Percentiles rank a stretch among this genome's conserved stretches.
phyloP scores from a whole-genome alignment of 345 rosid genomes.

The Anacardium occidentale region DNA sequence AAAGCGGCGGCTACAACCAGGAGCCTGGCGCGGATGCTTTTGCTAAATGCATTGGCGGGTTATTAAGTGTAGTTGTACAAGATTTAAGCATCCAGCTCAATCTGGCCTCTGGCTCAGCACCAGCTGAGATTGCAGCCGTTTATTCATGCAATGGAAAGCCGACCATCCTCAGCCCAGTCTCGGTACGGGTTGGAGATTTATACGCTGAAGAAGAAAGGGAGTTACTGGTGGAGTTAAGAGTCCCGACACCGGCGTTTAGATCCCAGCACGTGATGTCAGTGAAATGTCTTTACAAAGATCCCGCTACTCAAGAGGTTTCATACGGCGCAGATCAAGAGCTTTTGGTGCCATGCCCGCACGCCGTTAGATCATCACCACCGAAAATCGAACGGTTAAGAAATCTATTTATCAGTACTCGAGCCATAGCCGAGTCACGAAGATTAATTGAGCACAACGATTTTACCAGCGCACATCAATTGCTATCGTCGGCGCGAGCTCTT shows the following conservation, averaged over 20 bases:
- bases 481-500: slow-evolving; percentile 71
- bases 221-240: slow-evolving; percentile 62
- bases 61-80: slow-evolving; percentile 66
- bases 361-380: slow-evolving; percentile 47
- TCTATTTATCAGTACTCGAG: slow-evolving; percentile 60
- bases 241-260: slow-evolving; percentile 34
- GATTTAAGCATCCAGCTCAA: slow-evolving; percentile 72
- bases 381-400: slow-evolving; percentile 54
- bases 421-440: slow-evolving; percentile 76
- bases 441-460: slow-evolving; percentile 53
- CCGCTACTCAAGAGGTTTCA: slow-evolving; percentile 51
- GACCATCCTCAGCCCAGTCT: slow-evolving; percentile 45
- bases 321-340: slow-evolving; percentile 51
- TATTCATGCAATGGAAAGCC: slow-evolving; percentile 58
- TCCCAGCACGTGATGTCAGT: slow-evolving; percentile 52
- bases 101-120: slow-evolving; percentile 53
- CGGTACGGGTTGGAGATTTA: slow-evolving; percentile 67
- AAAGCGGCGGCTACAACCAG: slow-evolving; percentile 46
- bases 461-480: slow-evolving; percentile 60
- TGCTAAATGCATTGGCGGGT: slow-evolving; percentile 55
- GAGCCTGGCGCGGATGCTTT: slow-evolving; percentile 64
- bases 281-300: slow-evolving; percentile 63
- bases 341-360: slow-evolving; percentile 40
- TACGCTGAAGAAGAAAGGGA: slow-evolving; percentile 83
- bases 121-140: slow-evolving; percentile 72